A percentile compares a stretch with the other conserved stretches of the same genome.
These are phyloP conservation scores for Cryptococcus wingfieldii DNA, from an alignment of 1,284 basidiomycete species.

Conservation along the genomic window DNA sequence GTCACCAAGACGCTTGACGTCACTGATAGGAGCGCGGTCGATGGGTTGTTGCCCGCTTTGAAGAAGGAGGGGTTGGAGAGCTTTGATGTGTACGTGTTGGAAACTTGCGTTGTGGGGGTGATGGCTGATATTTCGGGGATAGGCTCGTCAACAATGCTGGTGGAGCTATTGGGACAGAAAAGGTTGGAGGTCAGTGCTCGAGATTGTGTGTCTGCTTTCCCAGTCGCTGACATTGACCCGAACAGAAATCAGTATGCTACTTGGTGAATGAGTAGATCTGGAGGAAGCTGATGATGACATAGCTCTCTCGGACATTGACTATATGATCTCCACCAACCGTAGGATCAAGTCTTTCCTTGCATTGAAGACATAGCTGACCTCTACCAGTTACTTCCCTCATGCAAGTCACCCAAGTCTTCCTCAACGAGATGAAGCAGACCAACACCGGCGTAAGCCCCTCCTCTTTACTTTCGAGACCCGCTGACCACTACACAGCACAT, in stretches of 20 bases:
- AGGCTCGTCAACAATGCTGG: constrained; percentile 49
- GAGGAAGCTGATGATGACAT: constrained; percentile 19
- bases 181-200: constrained; percentile 32
- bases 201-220: neutral
- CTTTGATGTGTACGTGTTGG: constrained; percentile 34
- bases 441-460: constrained; percentile 58
- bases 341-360: neutral
- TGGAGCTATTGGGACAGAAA: constrained; percentile 42
- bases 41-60: constrained; percentile 17
- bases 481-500: constrained; percentile 57
- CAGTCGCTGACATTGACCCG: neutral
- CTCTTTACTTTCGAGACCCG: neutral
- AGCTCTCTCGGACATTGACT: constrained; percentile 39
- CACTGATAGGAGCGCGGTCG: constrained; percentile 28
- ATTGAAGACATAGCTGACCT: neutral
- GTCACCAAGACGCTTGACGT: constrained; percentile 35
- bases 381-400: constrained; percentile 34
- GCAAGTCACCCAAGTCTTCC: constrained; percentile 39
- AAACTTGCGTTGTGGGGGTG: neutral
- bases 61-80: constrained; percentile 26
- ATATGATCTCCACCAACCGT: constrained; percentile 84
- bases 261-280: neutral
- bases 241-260: neutral
- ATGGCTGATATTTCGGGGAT: neutral
- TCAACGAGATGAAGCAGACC: constrained; percentile 77